Evolutionary conservation across 2,329 filamentous ascomycete species (phyloP), one percentile per base, ranked within the genome.

Genomic region (Ploettnerulaceae sp.): DNA sequence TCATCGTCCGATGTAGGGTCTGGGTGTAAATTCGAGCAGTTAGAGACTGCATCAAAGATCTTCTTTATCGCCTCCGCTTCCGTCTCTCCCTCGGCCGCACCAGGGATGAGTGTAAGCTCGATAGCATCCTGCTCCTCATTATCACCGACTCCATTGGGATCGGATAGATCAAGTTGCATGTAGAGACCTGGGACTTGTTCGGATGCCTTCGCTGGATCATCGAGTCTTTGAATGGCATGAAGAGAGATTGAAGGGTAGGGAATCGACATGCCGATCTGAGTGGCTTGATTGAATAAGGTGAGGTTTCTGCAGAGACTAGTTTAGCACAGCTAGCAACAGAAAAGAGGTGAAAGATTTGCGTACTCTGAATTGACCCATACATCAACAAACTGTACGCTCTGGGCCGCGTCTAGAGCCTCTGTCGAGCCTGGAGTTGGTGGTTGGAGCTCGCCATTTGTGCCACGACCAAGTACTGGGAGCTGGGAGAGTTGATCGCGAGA

Each of bases 21-120:
- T 0, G 86, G 86, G 60, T 90, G 82, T 11, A 90, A 69, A 59
- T 90, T 84, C 3, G 85, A 85, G 67, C 86, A 90, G 17, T 75
- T 75, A 1, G 84, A 82, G 51, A 90, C 79, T 28, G 86, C 85
- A 14, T 77, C 74, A 67, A 81, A 90, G 58, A 61, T 28, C 53
- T 49, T 18, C 59, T 64, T 49, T 58, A 60, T 51, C 61, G 51
- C 48, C 53, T 67, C 39, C 4, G 51, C 54, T 56, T 37, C 15
- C 2, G 53, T 54, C 56, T 36, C 15, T 9, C 48, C 53, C 31
- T 45, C 38, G 17, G 25, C 14, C 55, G 35, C 14, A 57, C 67
- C 38, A 2, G 84, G 83, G 12, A 84, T 69, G 29, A 89, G 68
- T 4, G 79, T 86, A 37, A 89, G 67, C 57, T 89, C 83, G 38